These are phyloP conservation scores for Solanum corneliomulleri DNA, from an alignment of 257 asterid species.

Conservation along the genomic window DNA sequence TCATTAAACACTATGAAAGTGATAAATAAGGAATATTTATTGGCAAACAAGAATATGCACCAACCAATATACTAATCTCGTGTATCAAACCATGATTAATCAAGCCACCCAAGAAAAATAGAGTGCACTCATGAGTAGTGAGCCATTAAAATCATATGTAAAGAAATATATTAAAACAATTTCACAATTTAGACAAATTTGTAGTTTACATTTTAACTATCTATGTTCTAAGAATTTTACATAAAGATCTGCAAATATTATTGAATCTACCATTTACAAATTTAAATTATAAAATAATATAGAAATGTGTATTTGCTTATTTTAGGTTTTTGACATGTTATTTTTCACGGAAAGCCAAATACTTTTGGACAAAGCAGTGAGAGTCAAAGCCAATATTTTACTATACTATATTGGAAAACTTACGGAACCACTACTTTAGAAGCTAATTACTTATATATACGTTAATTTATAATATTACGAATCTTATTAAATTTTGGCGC, in stretches of 20 bases:
- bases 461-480: too few relatives aligned
- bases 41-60: not conserved
- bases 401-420: not conserved
- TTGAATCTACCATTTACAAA: not conserved
- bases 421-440: not conserved
- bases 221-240: not conserved
- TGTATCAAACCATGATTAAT: too few relatives aligned
- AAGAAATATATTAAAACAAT: not conserved
- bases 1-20: not conserved
- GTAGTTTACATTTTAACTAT: not conserved
- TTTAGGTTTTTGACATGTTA: not conserved
- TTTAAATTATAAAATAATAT: too few relatives aligned
- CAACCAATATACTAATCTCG: not conserved
- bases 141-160: not conserved
- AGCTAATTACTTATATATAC: too few relatives aligned
- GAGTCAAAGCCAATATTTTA: not conserved
- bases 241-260: not conserved
- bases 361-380: not conserved
- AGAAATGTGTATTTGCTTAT: not conserved
- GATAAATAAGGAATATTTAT: not conserved
- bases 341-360: not conserved
- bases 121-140: not conserved
- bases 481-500: too few relatives aligned
- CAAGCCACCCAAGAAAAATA: not conserved
- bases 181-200: not conserved